Percentiles rank a stretch among this genome's conserved stretches.
phyloP scores from a whole-genome alignment of 202 grass and related monocot species.

The Saccharum hybrid region DNA sequence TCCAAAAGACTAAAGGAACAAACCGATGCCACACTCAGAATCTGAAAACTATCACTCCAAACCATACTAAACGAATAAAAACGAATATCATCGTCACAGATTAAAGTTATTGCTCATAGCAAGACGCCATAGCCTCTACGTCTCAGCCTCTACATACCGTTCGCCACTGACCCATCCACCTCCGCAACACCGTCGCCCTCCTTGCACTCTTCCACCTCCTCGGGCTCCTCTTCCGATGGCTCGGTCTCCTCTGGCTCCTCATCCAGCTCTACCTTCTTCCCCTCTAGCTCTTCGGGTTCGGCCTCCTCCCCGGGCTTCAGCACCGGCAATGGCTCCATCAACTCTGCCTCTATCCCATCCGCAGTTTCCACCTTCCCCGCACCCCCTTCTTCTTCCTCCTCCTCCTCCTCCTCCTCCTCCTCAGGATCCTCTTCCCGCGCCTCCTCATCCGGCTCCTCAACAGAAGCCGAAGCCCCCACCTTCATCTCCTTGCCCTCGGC shows the following conservation, averaged over 20 bases:
- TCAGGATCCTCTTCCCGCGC: neutral
- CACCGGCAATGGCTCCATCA: neutral
- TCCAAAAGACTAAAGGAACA: neutral
- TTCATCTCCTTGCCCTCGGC: neutral
- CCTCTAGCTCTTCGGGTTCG: neutral
- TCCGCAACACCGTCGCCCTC: slow-evolving; percentile 14
- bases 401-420: neutral
- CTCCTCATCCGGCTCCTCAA: slow-evolving; percentile 25
- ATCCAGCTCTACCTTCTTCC: slow-evolving; percentile 5
- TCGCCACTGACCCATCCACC: neutral
- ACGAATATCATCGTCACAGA: slow-evolving; percentile 16
- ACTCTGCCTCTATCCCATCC: neutral
- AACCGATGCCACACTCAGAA: neutral
- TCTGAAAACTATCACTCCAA: neutral
- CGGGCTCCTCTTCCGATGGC: slow-evolving; percentile 23
- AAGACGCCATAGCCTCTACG: neutral
- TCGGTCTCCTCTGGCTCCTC: neutral
- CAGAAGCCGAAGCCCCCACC: neutral
- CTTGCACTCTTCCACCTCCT: slow-evolving; percentile 13
- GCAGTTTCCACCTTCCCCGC: slow-evolving; percentile 5
- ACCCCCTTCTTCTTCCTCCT: neutral
- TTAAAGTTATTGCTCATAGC: neutral
- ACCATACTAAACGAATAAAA: neutral
- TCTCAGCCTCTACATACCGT: slow-evolving; percentile 20
- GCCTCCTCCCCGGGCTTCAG: slow-evolving; percentile 23